Evolutionary conservation across 73 alveolate species (phyloP).

Genomic region (Symbiodinium natans): DNA sequence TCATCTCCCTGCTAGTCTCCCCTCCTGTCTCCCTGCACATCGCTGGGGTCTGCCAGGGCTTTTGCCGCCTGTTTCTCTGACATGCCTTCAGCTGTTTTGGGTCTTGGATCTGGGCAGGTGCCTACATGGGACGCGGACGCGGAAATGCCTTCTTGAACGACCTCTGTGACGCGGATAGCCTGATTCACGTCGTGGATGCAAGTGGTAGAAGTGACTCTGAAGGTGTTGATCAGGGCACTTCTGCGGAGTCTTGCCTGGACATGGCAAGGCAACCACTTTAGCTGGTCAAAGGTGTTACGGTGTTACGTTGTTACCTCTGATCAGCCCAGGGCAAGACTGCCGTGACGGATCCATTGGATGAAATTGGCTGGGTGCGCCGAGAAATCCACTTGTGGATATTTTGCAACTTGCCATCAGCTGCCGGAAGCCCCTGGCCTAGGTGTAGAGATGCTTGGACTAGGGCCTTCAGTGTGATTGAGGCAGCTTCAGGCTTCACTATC

Average conservation of each 20-base stretch:
- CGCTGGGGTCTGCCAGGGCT: too few species aligned
- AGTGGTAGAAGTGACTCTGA: slow-evolving; percentile 90
- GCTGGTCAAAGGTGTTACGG: not conserved
- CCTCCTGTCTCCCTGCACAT: too few species aligned
- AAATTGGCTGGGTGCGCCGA: slow-evolving; percentile 84
- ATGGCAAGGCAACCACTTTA: too few species aligned
- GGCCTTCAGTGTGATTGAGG: too few species aligned
- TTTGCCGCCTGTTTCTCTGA: too few species aligned
- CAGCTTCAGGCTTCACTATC: too few species aligned
- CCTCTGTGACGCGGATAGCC: slow-evolving; percentile 67
- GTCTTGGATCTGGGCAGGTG: not conserved
- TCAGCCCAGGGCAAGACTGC: slow-evolving; percentile 5
- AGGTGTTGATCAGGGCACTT: slow-evolving; percentile 61
- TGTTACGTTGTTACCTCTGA: too few species aligned
- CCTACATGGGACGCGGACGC: slow-evolving; percentile 85
- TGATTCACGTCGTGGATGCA: slow-evolving; percentile 91
- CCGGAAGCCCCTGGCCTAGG: too few species aligned
- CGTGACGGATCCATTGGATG: slow-evolving; percentile 63
- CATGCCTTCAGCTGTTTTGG: too few species aligned
- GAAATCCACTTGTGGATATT: slow-evolving; percentile 93
- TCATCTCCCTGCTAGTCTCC: too few species aligned
- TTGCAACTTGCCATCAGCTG: slow-evolving; percentile 15
- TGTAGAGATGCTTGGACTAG: too few species aligned
- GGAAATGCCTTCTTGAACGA: slow-evolving; percentile 92
- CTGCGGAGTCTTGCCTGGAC: not conserved